phyloP scores from a whole-genome alignment of 768 basidiomycete species.

The Termitomyces sp. region DNA sequence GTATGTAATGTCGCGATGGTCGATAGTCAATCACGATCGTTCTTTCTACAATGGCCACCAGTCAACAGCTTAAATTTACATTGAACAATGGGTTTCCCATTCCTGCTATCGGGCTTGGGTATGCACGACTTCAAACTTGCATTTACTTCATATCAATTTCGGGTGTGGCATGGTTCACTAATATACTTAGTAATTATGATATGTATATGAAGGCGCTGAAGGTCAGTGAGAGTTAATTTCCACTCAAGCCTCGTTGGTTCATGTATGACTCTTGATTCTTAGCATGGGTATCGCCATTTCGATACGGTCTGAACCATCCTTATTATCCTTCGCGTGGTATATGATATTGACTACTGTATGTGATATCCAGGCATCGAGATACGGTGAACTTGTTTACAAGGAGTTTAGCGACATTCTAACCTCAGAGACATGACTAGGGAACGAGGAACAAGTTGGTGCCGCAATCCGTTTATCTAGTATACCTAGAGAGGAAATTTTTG shows the following conservation, averaged over 20 bases:
- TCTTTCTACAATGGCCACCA: background rate
- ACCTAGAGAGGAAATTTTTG: conserved; percentile 38
- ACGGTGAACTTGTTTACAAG: conserved; percentile 12
- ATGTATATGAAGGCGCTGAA: conserved; percentile 30
- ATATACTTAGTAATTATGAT: conserved; percentile 24
- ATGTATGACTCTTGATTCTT: background rate
- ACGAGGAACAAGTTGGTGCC: conserved; percentile 39
- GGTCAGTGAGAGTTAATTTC: conserved; percentile 10
- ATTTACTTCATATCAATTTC: background rate
- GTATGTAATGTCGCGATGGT: background rate
- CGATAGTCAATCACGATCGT: too few relatives aligned
- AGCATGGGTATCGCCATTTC: conserved; percentile 44
- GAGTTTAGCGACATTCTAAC: background rate
- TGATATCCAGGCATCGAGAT: conserved; percentile 19
- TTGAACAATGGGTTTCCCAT: conserved; percentile 25
- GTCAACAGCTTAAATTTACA: conserved; percentile 12
- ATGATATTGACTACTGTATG: background rate
- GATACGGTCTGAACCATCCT: conserved; percentile 25
- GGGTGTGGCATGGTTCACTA: background rate
- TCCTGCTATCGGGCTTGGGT: conserved; percentile 28
- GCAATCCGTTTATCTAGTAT: conserved; percentile 40
- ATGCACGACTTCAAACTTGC: background rate
- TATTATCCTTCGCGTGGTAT: background rate
- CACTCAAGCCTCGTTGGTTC: background rate
- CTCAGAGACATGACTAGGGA: conserved; percentile 20